Evolutionary conservation across 768 basidiomycete species (phyloP).

Genomic region (Gymnopilus junonius): DNA sequence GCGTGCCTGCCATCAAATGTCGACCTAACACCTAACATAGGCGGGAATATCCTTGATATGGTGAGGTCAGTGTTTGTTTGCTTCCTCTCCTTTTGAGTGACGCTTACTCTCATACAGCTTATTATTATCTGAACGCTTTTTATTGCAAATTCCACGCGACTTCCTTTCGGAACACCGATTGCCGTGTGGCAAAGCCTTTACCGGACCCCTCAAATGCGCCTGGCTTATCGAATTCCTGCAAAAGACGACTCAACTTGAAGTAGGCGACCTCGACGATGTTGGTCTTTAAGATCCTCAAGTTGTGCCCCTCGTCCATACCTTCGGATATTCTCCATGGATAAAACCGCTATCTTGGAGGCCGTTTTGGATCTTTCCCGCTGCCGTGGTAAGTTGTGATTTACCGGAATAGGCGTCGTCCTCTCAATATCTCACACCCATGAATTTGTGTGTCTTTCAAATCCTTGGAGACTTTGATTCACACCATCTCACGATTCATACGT

Average conservation of each 20-base stretch:
- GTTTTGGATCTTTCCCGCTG: conserved; percentile 1
- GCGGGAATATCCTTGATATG: conserved; percentile 4
- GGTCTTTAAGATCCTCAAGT: conserved; percentile 9
- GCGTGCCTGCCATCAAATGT: conserved; percentile 3
- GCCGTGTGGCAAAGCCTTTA: background rate
- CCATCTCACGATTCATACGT: conserved; percentile 15
- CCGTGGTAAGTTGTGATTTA: background rate
- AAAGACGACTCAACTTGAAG: conserved; percentile 10
- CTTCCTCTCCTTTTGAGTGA: background rate
- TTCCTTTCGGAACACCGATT: conserved; percentile 4
- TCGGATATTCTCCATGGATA: background rate
- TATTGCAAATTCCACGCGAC: conserved; percentile 1
- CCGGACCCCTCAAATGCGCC: conserved; percentile 9
- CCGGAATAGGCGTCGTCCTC: conserved; percentile 6
- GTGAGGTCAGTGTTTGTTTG: background rate
- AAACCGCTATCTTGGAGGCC: background rate
- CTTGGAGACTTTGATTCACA: background rate
- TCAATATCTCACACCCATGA: conserved; percentile 8
- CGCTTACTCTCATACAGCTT: conserved; percentile 5
- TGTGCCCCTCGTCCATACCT: background rate
- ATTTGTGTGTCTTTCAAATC: conserved; percentile 4
- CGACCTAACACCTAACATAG: background rate
- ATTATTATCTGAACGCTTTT: conserved; percentile 2
- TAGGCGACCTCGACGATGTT: background rate
- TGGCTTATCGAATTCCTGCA: background rate